phyloP scores from a whole-genome alignment of 352 stramenopile species.

The Phytopythium aichiense region DNA sequence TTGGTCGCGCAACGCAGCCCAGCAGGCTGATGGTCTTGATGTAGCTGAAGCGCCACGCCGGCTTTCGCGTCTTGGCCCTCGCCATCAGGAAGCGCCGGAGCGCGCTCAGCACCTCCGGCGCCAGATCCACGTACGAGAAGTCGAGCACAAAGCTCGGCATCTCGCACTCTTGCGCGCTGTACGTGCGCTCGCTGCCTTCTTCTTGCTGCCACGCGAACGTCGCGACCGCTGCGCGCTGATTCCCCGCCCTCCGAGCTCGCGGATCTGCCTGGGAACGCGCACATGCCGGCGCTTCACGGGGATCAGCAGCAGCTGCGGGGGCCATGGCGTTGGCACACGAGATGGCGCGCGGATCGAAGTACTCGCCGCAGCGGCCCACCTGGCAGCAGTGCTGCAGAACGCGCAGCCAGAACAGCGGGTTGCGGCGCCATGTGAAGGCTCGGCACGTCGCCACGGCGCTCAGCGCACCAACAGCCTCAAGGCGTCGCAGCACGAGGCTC shows the following conservation, averaged over 20 bases:
- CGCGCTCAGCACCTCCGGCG: slow-evolving; percentile 23
- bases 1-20: background rate
- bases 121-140: slow-evolving; percentile 27
- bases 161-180: background rate
- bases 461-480: slow-evolving; percentile 26
- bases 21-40: slow-evolving; percentile 22
- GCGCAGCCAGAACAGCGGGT: slow-evolving; percentile 31
- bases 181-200: background rate
- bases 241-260: background rate
- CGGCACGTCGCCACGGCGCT: slow-evolving; percentile 16
- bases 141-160: slow-evolving; percentile 38
- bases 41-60: slow-evolving; percentile 21
- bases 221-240: background rate
- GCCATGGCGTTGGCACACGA: background rate
- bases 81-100: slow-evolving; percentile 18
- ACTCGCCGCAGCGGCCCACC: slow-evolving; percentile 6
- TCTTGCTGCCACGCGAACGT: background rate
- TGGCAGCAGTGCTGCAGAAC: slow-evolving; percentile 12
- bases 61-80: slow-evolving; percentile 8
- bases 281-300: background rate
- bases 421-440: slow-evolving; percentile 25
- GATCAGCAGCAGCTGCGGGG: background rate
- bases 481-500: background rate
- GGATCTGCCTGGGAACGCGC: background rate
- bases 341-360: slow-evolving; percentile 2